Base-by-base conservation (phyloP, 345 rosid species). In the Barbarea vulgaris region DNA sequence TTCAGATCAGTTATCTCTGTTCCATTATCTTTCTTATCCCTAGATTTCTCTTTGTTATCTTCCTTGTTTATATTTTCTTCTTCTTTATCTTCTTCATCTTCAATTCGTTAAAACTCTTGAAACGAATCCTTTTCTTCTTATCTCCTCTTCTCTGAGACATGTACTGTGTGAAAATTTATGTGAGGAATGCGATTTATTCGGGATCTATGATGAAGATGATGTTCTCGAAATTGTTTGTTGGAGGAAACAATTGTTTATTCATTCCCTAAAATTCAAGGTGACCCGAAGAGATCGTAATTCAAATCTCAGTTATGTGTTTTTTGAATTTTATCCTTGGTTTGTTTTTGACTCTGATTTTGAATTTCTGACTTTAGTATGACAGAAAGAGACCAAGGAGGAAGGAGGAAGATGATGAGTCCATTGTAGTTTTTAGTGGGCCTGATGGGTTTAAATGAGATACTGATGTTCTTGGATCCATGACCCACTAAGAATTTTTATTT, bases 151-250 rank as follows among this genome's bases (percentile, higher is more conserved):
- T 86, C 27, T 9, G 12, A 9, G 39, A 34, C 36, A 2, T 33
- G 10, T 33, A 33, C 28, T 27, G 28, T 27, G 28, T 27, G 28
- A 27, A 27, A 7, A 8, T 33, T 33, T 9, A 36, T 36, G 39
- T 6, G 39, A 3, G 14, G 30, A 28, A 28, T 28, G 30, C 30
- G 30, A 28, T 28, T 28, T 28, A 3, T 28, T 3, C 30, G 6
- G 6, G 6, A 28, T 28, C 30, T 3, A 28, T 28, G 30, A 28
- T 28, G 30, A 28, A 5, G 30, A 28, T 27, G 30, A 28, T 28
- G 30, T 91, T 87, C 62, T 91, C 91, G 22, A 85, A 90, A 79
- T 77, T 94, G 84, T 87, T 91, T 1, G 85, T 87, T 79, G 98
- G 95, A 17, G n/a, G n/a, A n/a, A n/a, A n/a, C n/a, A 86, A 80